Conservation (phyloP, 2,329 filamentous ascomycete species). For the Cladosporium austrohemisphaericum region DNA sequence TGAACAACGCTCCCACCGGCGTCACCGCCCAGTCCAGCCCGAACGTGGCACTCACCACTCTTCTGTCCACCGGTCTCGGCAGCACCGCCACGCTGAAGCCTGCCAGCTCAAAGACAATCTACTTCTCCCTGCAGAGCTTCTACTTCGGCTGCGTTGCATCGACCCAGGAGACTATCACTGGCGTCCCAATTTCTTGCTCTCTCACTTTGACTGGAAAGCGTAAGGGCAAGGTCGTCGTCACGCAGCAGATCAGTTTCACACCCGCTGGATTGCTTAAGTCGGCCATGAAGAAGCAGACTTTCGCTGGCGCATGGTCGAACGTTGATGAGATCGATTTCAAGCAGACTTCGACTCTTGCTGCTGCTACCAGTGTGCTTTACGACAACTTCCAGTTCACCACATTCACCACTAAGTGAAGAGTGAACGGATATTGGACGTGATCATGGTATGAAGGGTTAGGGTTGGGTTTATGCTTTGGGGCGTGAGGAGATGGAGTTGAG, state of each 20-base stretch:
- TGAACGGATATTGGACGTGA: no score
- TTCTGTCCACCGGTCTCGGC: background rate
- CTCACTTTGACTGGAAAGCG: slow-evolving; percentile 1
- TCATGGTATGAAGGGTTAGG: no score
- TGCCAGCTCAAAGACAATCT: slow-evolving; percentile 1
- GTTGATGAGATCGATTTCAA: slow-evolving; percentile 9
- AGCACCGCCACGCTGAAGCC: slow-evolving; percentile 1
- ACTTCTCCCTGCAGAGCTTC: slow-evolving; percentile 12
- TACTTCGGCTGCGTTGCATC: slow-evolving; percentile 14
- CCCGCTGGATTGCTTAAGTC: background rate
- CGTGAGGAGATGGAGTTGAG: no score
- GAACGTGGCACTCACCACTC: no score
- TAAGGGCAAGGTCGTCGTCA: slow-evolving; percentile 1
- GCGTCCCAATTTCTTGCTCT: background rate
- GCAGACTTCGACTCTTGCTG: background rate
- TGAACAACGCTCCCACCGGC: background rate
- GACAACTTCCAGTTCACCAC: slow-evolving; percentile 8
- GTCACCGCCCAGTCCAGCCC: slow-evolving; percentile 8
- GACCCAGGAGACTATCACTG: slow-evolving; percentile 4
- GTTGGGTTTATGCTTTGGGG: no score
- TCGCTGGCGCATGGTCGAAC: slow-evolving; percentile 1
- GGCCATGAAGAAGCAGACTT: slow-evolving; percentile 1
- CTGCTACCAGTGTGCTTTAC: slow-evolving; percentile 3
- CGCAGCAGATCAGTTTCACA: background rate
- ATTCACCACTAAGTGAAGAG: background rate